Evolutionary conservation across 768 basidiomycete species (phyloP).

Genomic region (Boletus sp.): DNA sequence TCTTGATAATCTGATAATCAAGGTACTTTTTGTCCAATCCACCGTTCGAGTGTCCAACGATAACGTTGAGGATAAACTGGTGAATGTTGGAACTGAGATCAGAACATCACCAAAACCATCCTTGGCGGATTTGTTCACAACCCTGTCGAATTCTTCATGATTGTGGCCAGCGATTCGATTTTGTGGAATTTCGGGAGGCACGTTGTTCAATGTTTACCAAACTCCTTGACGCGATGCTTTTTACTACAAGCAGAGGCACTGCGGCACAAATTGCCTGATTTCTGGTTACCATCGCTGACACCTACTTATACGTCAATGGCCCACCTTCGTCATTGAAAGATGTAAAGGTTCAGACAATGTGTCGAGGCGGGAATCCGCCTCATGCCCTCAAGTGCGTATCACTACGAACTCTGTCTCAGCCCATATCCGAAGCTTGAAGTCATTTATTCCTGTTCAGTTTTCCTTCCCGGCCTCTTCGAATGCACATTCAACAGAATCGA

Average conservation of each 20-base stretch:
- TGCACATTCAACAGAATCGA: slow-evolving; percentile 39
- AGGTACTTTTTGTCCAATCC: too few species aligned
- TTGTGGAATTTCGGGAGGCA: too few species aligned
- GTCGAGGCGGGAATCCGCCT: slow-evolving; percentile 74
- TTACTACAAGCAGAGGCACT: slow-evolving; percentile 81
- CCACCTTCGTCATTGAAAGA: slow-evolving; percentile 69
- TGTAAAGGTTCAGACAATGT: slow-evolving; percentile 85
- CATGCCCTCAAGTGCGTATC: slow-evolving; percentile 73
- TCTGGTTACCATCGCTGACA: slow-evolving; percentile 94
- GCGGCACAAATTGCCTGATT: slow-evolving; percentile 89
- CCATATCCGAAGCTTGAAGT: slow-evolving; percentile 62
- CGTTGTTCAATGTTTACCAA: too few species aligned
- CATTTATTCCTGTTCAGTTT: slow-evolving; percentile 79
- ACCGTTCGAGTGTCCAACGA: too few species aligned
- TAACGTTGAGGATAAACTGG: too few species aligned
- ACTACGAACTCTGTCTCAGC: neutral
- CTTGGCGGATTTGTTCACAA: too few species aligned
- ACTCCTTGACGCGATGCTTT: too few species aligned
- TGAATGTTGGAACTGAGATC: too few species aligned
- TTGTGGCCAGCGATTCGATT: too few species aligned
- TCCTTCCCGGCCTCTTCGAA: slow-evolving; percentile 45
- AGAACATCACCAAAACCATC: too few species aligned
- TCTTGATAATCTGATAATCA: too few species aligned
- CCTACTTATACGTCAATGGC: slow-evolving; percentile 71
- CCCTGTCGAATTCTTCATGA: too few species aligned